Percentiles rank a stretch among this genome's conserved stretches.
These are phyloP conservation scores for Schizothecium vesticola DNA, from an alignment of 495 filamentous ascomycete species.

Conservation along the genomic window DNA sequence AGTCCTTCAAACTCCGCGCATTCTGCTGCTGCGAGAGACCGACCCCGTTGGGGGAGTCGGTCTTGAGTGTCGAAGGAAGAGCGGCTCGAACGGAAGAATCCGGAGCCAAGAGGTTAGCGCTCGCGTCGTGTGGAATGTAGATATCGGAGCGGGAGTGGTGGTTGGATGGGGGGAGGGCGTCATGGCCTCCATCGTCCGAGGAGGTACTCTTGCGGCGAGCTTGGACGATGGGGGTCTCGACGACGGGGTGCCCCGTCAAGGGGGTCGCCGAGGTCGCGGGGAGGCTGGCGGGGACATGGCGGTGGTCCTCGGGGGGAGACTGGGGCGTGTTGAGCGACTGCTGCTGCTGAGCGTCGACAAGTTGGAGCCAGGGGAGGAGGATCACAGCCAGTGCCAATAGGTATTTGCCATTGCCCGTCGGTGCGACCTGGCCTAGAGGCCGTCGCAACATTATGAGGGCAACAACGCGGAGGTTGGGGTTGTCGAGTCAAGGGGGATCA, in stretches of 20 bases:
- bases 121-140: slow-evolving; percentile 65
- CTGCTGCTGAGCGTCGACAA: slow-evolving; percentile 58
- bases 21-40: slow-evolving; percentile 70
- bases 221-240: slow-evolving; percentile 23
- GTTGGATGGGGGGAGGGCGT: neutral
- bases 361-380: slow-evolving; percentile 46
- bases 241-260: slow-evolving; percentile 22
- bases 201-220: slow-evolving; percentile 23
- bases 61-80: slow-evolving; percentile 59
- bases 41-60: slow-evolving; percentile 39
- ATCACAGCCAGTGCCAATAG: slow-evolving; percentile 47
- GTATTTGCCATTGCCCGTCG: slow-evolving; percentile 33
- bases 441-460: slow-evolving; percentile 51
- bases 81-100: slow-evolving; percentile 81
- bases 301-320: slow-evolving; percentile 27
- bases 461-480: slow-evolving; percentile 35
- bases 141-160: slow-evolving; percentile 24
- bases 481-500: slow-evolving; percentile 18
- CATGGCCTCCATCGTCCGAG: slow-evolving; percentile 10
- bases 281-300: slow-evolving; percentile 23
- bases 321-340: slow-evolving; percentile 32
- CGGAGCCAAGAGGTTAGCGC: slow-evolving; percentile 93
- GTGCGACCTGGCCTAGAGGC: slow-evolving; percentile 49
- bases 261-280: slow-evolving; percentile 9
- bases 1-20: slow-evolving; percentile 96